Conservation (phyloP, 805 yeast species). For the Alloascoidea hylecoeti region DNA sequence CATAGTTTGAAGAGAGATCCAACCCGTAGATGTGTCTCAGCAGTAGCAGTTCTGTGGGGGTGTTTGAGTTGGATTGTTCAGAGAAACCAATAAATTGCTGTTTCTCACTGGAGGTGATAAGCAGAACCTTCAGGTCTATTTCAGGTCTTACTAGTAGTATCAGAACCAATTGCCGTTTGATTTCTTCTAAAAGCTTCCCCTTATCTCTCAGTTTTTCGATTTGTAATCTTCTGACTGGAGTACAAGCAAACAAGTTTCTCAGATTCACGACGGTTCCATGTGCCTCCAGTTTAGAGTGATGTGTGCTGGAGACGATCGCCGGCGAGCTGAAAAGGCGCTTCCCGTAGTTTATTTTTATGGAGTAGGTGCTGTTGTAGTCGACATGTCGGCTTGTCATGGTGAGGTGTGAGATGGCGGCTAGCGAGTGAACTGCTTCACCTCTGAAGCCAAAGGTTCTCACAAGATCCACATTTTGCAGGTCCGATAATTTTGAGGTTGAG, state of each 20-base stretch:
- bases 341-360: not conserved
- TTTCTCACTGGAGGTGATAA: too few relatives aligned
- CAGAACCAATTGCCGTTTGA: not conserved
- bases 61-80: too few relatives aligned
- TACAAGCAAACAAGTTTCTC: not conserved
- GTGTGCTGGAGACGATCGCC: not conserved
- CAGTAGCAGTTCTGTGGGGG: too few relatives aligned
- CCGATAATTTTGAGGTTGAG: not conserved
- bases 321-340: not conserved
- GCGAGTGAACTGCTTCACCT: slow-evolving; percentile 1
- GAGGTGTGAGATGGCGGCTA: not conserved
- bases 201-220: not conserved
- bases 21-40: not conserved
- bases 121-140: not conserved
- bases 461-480: not conserved
- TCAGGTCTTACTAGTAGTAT: not conserved
- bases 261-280: not conserved
- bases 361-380: slow-evolving; percentile 1
- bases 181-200: not conserved
- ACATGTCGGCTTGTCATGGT: not conserved
- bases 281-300: not conserved
- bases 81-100: not conserved
- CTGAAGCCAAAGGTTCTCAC: not conserved
- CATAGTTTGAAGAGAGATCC: not conserved
- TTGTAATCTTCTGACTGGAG: not conserved